Conservation (phyloP, 169 alveolate genomes). For the Pseudocohnilembus persalinus region DNA sequence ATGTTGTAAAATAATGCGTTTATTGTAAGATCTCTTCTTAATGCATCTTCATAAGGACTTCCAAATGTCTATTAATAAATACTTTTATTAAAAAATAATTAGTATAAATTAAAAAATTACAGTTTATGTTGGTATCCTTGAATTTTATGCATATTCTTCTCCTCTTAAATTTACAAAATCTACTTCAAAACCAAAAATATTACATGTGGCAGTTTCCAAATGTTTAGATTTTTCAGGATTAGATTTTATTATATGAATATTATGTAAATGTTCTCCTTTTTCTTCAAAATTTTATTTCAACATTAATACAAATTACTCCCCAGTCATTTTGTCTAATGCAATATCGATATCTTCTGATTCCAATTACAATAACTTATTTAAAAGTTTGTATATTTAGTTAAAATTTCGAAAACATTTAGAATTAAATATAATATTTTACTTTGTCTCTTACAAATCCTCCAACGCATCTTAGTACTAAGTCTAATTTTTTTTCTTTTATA, state of each 20-base stretch:
- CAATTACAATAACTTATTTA: conserved; percentile 31
- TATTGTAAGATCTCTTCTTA: conserved; percentile 97
- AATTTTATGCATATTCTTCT: conserved; percentile 92
- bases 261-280: conserved; percentile 65
- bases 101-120: background rate
- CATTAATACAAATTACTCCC: conserved; percentile 85
- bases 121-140: conserved; percentile 93
- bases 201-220: conserved; percentile 96
- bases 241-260: conserved; percentile 87
- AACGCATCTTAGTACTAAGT: conserved; percentile 91
- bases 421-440: background rate
- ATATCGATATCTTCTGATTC: conserved; percentile 93
- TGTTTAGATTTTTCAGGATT: conserved; percentile 96
- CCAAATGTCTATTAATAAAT: conserved; percentile 56
- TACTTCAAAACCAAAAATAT: conserved; percentile 85
- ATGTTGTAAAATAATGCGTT: conserved; percentile 96
- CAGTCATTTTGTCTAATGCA: conserved; percentile 95
- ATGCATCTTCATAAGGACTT: conserved; percentile 96
- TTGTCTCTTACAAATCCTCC: conserved; percentile 99
- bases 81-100: too few relatives aligned
- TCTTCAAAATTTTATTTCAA: conserved; percentile 63
- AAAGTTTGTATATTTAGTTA: background rate
- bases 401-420: background rate
- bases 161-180: conserved; percentile 97
- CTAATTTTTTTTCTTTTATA: conserved; percentile 32